Percentiles rank a stretch among this genome's conserved stretches.
phyloP scores from a whole-genome alignment of 306 rosid species.

The Hylodesmum podocarpum region DNA sequence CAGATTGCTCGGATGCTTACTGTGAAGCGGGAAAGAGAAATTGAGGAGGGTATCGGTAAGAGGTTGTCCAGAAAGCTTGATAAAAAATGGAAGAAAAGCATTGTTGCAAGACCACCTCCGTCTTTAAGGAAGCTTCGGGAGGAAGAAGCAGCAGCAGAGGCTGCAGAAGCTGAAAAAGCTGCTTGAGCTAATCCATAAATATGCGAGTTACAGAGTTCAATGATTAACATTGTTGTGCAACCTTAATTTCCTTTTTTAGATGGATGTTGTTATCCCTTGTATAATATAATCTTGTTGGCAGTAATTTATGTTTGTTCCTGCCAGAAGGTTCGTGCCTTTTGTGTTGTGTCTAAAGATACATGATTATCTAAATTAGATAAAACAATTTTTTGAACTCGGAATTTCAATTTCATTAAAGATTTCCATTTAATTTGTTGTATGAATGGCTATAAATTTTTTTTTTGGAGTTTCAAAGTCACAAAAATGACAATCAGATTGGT shows the following conservation, averaged over 20 bases:
- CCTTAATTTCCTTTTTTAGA: background rate
- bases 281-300: conserved; percentile 21
- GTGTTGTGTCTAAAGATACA: background rate
- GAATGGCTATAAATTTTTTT: background rate
- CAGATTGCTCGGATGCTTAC: conserved; percentile 96
- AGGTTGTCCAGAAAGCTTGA: conserved; percentile 91
- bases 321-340: background rate
- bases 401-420: background rate
- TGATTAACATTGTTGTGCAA: conserved; percentile 11
- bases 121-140: conserved; percentile 61
- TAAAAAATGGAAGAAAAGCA: conserved; percentile 78
- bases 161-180: conserved; percentile 52
- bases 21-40: conserved; percentile 87
- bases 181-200: conserved; percentile 37
- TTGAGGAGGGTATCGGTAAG: conserved; percentile 81
- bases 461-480: background rate
- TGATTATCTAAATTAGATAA: background rate
- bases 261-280: background rate
- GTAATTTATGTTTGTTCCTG: conserved; percentile 17
- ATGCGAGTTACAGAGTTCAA: conserved; percentile 5
- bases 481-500: background rate
- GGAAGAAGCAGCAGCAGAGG: conserved; percentile 81
- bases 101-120: conserved; percentile 82
- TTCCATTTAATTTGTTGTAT: background rate
- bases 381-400: background rate